Base-by-base conservation (phyloP, 768 basidiomycete genomes). In the Pleurotus cornucopiae region DNA sequence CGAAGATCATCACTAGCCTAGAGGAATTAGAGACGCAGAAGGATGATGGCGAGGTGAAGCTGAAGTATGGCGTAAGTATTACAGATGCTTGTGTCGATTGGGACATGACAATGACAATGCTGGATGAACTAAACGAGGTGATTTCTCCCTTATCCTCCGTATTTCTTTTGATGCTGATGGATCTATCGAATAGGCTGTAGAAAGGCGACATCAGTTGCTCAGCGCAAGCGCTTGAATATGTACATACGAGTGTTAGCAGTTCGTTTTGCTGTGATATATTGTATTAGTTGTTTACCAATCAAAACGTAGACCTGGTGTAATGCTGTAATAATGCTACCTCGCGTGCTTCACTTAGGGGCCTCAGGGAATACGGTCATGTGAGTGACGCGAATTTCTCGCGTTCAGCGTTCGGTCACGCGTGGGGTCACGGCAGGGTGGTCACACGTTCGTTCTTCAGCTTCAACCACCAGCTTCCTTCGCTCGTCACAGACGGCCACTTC, bases 51-150 rank as follows among this genome's bases (percentile, higher is more conserved):
- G 23, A 47, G 13, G n/a, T 13, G 16, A 86, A 82, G 9, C 73
- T 96, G 46, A 86, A 79, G 64, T 93, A 92, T 64, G 94, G 94
- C 23, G 85, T 88, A 67, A 89, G 88, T 6, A 89, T 95, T 5
- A 94, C 94, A 20, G 91, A 94, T 70, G 89, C 88, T 6, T 96
- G 91, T 70, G 78, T 98, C 48, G 87, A 88, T 43, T 98, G 94
- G 94, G 86, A 92, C 63, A 81, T 82, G 62, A 96, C 96, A 2
- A 76, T 94, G 4, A 85, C 86, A 2, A 77, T 84, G 1, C 78
- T 99, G 49, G 86, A 98, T 48, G 83, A 88, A 48, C 79, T 99
- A 16, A 83, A 96, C n/a, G 81, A 86, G 64, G 97, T 53, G 3
- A n/a, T 37, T 37, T 20, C 30, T 51, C 13, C 34, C 34, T 16